Percentiles rank a stretch among this genome's conserved stretches.
phyloP scores from a whole-genome alignment of 2,329 filamentous ascomycete species.

The Fusarium avenaceum region DNA sequence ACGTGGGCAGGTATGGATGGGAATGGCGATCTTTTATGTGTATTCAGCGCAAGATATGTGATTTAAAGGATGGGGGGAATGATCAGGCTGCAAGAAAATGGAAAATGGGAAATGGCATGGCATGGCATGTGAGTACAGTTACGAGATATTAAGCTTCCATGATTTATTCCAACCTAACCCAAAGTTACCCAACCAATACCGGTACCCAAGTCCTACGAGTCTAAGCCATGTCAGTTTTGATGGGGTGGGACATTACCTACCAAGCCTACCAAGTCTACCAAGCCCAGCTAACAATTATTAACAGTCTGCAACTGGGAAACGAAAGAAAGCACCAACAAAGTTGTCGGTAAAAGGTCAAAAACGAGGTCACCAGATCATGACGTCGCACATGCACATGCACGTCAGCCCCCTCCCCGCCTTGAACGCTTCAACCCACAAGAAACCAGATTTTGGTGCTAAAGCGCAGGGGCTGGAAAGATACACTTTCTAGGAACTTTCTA shows the following conservation, averaged over 20 bases:
- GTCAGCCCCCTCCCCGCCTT: conserved; percentile 40
- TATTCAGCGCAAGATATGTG: too few species aligned
- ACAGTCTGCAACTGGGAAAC: conserved; percentile 11
- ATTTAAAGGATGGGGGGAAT: neutral
- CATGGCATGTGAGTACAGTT: neutral
- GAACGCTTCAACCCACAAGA: conserved; percentile 27
- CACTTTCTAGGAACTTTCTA: too few species aligned
- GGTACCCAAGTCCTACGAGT: conserved; percentile 27
- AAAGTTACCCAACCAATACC: conserved; percentile 14
- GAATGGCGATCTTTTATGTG: conserved; percentile 44
- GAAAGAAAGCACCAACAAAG: neutral
- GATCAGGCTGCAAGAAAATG: conserved; percentile 21
- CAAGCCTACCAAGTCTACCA: neutral
- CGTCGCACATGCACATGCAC: conserved; percentile 48
- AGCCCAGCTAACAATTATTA: conserved; percentile 5
- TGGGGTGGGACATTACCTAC: neutral
- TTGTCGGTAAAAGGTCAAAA: neutral
- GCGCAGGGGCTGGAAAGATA: conserved; percentile 23
- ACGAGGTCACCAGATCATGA: conserved; percentile 41
- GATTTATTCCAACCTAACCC: conserved; percentile 34
- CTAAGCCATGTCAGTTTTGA: conserved; percentile 24
- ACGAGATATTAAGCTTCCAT: conserved; percentile 31
- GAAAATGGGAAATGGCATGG: neutral
- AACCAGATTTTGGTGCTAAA: conserved; percentile 43
- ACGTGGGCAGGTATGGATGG: conserved; percentile 7